These are phyloP conservation scores for Bromus sterilis DNA, from an alignment of 176 grass and related monocot genomes.

Conservation along the genomic window DNA sequence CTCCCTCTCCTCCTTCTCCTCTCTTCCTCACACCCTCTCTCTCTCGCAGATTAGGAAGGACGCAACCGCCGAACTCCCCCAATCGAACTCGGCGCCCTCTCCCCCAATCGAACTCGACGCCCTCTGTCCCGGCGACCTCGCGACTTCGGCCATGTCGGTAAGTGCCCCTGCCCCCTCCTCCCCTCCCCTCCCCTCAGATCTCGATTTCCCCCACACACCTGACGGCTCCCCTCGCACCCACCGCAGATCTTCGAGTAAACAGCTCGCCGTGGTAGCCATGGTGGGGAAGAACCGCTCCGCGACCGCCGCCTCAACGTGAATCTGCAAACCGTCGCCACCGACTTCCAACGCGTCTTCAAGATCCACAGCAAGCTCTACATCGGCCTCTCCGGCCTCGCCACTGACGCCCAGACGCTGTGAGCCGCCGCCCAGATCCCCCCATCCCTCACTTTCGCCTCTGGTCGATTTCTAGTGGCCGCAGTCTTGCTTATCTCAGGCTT, in stretches of 20 bases:
- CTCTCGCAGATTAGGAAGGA: too few species aligned
- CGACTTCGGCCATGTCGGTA: constrained; percentile 30
- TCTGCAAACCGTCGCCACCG: constrained; percentile 55
- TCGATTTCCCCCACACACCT: neutral
- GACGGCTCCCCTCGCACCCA: neutral
- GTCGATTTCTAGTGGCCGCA: too few species aligned
- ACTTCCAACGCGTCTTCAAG: constrained; percentile 83
- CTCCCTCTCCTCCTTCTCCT: too few species aligned
- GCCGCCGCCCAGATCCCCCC: neutral
- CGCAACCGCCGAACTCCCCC: too few species aligned
- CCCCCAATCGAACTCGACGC: too few species aligned
- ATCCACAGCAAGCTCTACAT: constrained; percentile 83
- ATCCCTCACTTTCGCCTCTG: neutral
- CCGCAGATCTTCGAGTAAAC: constrained; percentile 92
- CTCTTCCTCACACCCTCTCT: too few species aligned
- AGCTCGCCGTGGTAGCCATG: constrained; percentile 86
- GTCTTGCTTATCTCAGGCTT: too few species aligned
- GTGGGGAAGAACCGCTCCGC: constrained; percentile 92
- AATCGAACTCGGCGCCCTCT: neutral
- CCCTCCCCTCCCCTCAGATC: neutral
- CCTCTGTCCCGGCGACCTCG: neutral
- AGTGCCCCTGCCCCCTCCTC: neutral
- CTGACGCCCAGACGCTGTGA: constrained; percentile 77
- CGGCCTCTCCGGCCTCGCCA: constrained; percentile 75
- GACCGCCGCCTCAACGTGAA: constrained; percentile 81